A percentile compares a stretch with the other conserved stretches of the same genome.
phyloP scores from a whole-genome alignment of 495 filamentous ascomycete species.

The Parachaetomium inaequale region DNA sequence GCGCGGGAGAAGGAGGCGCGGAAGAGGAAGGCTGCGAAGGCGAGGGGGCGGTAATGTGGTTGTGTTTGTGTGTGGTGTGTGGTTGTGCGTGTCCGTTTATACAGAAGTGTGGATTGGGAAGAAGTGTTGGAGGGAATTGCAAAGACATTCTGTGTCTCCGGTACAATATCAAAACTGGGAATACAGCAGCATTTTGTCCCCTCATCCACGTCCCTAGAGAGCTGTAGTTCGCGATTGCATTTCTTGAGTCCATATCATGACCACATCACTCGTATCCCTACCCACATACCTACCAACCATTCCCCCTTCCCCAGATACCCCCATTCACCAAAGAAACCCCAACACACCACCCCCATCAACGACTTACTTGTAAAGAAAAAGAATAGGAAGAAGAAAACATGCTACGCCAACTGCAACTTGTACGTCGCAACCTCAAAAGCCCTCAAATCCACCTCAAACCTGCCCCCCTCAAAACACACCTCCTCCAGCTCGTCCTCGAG shows the following conservation, averaged over 20 bases:
- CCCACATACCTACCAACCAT: too few species aligned
- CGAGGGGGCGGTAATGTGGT: conserved; percentile 2
- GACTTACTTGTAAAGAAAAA: too few species aligned
- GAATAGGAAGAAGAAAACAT: background rate
- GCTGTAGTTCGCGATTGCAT: too few species aligned
- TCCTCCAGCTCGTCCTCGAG: conserved; percentile 69
- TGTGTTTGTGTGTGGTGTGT: background rate
- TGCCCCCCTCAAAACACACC: conserved; percentile 47
- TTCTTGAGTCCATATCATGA: too few species aligned
- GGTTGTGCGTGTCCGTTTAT: background rate
- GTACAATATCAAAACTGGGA: too few species aligned
- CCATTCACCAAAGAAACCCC: background rate
- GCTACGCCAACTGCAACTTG: conserved; percentile 61
- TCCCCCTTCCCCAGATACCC: too few species aligned
- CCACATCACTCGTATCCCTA: too few species aligned
- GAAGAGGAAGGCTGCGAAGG: conserved; percentile 59
- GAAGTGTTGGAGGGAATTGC: too few species aligned
- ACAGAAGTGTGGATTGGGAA: too few species aligned
- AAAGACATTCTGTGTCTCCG: too few species aligned
- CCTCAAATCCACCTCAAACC: conserved; percentile 63
- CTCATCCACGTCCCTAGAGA: too few species aligned
- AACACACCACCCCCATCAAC: background rate
- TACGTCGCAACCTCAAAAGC: conserved; percentile 91
- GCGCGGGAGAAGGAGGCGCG: conserved; percentile 74
- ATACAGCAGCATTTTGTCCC: too few species aligned